Evolutionary conservation across 2,329 filamentous ascomycete species (phyloP).

Genomic region (Talaromyces atroroseus): DNA sequence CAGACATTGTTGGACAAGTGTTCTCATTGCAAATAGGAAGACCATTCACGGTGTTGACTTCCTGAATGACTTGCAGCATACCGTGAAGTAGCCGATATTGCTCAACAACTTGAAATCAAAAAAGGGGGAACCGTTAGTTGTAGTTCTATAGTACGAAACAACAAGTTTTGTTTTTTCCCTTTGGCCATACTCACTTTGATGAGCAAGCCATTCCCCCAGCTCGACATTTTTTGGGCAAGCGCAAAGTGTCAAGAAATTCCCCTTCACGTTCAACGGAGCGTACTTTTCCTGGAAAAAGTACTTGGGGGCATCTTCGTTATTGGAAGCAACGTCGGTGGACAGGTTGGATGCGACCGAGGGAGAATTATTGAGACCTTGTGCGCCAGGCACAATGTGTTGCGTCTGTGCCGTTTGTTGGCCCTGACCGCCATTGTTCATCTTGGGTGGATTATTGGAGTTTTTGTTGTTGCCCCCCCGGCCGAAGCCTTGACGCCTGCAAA

Average conservation of each 20-base stretch:
- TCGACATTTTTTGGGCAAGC: slow-evolving; percentile 90
- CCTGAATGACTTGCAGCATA: slow-evolving; percentile 82
- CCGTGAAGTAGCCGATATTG: slow-evolving; percentile 85
- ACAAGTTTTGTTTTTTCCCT: not conserved
- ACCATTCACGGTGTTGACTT: slow-evolving; percentile 70
- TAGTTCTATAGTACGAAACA: not conserved
- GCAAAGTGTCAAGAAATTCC: slow-evolving; percentile 94
- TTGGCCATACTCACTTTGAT: slow-evolving; percentile 64
- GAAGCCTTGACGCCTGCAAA: slow-evolving; percentile 44
- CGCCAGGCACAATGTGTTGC: slow-evolving; percentile 20
- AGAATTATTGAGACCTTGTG: slow-evolving; percentile 29
- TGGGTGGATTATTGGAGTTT: slow-evolving; percentile 36
- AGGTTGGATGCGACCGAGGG: slow-evolving; percentile 35
- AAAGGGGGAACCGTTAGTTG: slow-evolving; percentile 5
- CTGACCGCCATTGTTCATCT: slow-evolving; percentile 33
- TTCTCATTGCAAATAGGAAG: slow-evolving; percentile 75
- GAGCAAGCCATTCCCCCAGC: slow-evolving; percentile 89
- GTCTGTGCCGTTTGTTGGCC: slow-evolving; percentile 24
- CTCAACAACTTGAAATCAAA: slow-evolving; percentile 64
- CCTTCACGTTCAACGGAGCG: slow-evolving; percentile 85
- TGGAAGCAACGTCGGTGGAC: slow-evolving; percentile 29
- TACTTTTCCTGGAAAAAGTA: slow-evolving; percentile 50
- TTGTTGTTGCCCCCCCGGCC: slow-evolving; percentile 44
- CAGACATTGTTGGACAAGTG: slow-evolving; percentile 87
- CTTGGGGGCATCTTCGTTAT: slow-evolving; percentile 41